These are phyloP conservation scores for Pilaira anomala DNA, from an alignment of 192 early-diverging fungal genomes.

Conservation along the genomic window DNA sequence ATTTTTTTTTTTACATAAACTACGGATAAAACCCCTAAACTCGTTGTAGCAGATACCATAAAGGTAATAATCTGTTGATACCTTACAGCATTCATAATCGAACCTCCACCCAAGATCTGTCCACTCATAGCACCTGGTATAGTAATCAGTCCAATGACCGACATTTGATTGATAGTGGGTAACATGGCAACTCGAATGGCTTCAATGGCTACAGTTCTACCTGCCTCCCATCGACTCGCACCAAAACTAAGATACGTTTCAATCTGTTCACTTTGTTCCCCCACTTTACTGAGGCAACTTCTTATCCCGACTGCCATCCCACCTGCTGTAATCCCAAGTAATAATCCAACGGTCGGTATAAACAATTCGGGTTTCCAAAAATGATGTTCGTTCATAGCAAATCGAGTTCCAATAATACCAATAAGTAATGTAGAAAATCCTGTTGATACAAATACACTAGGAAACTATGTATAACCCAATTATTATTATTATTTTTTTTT, in stretches of 20 bases:
- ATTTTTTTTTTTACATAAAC: constrained; percentile 41
- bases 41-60: constrained; percentile 73
- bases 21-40: constrained; percentile 53
- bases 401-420: constrained; percentile 60
- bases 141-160: constrained; percentile 73
- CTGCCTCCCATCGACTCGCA: constrained; percentile 80
- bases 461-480: constrained; percentile 31
- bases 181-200: constrained; percentile 70
- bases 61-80: constrained; percentile 87
- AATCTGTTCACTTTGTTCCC: constrained; percentile 22
- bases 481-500: not conserved
- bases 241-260: constrained; percentile 64
- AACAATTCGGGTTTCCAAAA: constrained; percentile 71
- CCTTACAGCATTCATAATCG: constrained; percentile 69
- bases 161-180: constrained; percentile 81
- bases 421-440: constrained; percentile 48
- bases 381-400: constrained; percentile 68
- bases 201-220: constrained; percentile 63
- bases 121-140: constrained; percentile 37
- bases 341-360: constrained; percentile 83
- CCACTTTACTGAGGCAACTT: constrained; percentile 53
- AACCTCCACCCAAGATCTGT: constrained; percentile 78
- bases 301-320: constrained; percentile 64
- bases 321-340: constrained; percentile 76
- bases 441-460: constrained; percentile 43